Base-by-base conservation (phyloP, 2,329 filamentous ascomycete genomes). In the Gnomoniopsis smithogilvyi region DNA sequence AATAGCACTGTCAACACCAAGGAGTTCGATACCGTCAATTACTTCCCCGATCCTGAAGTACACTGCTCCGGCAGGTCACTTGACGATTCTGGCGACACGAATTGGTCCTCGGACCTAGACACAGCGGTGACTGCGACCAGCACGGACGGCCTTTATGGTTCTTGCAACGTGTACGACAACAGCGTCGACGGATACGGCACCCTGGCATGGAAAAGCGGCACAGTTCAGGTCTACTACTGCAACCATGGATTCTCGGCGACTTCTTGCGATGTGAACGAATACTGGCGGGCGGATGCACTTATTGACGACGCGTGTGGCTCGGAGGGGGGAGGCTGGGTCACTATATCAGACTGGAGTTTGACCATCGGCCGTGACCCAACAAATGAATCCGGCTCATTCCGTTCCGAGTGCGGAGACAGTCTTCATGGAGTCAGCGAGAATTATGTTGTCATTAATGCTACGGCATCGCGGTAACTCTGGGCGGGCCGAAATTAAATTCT, bases 211-310 rank as follows among this genome's bases (percentile, higher is more conserved):
- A 62, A 55, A 45, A 62, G 60, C 34, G 60, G 60, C 1, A 17
- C 12, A 15, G 60, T 62, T 4, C 60, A 62, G 51, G 53, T 62
- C 11, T 62, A 62, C 34, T 62, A 62, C 17, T 62, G 60, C 33
- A 62, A 62, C 36, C 57, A 60, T 21, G 60, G 48, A 0, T 62
- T 62, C 24, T 34, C 57, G 12, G 53, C 57, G 2, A 54, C 38
- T 19, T 49, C 53, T 4, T 62, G 60, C 50, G 49, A 52, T 10
- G 30, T 62, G 3, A 62, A 62, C 41, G 60, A 62, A n/a, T 62
- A 62, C 54, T 62, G 60, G 60, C 54, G 60, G 11, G 60, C 60
- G n/a, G 54, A 62, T 30, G 60, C 55, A 22, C 60, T 62, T 30
- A 62, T 62, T 34, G 55, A 49, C 14, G 41, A 60, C n/a, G 57